Conservation (phyloP, 2,329 filamentous ascomycete genomes). For the Fusarium nisikadoi region DNA sequence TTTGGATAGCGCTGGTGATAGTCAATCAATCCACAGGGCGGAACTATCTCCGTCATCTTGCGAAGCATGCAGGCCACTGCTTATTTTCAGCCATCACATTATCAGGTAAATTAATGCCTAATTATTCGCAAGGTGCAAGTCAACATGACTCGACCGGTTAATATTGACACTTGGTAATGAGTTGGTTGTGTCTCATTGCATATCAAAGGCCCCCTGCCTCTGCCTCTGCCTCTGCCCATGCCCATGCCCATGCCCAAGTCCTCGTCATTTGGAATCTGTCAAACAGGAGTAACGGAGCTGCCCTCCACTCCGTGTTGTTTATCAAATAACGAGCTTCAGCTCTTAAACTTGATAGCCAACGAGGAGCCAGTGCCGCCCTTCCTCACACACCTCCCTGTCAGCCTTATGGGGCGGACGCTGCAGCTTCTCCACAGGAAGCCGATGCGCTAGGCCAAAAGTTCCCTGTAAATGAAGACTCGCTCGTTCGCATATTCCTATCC, state of each 20-base stretch:
- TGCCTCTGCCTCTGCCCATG: neutral
- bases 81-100: neutral
- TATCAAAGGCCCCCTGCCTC: neutral
- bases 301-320: neutral
- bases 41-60: neutral
- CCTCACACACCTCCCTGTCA: slow-evolving; percentile 37
- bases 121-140: neutral
- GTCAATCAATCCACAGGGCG: slow-evolving; percentile 9
- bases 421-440: slow-evolving; percentile 34
- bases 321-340: slow-evolving; percentile 15
- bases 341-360: slow-evolving; percentile 25
- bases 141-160: neutral
- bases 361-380: slow-evolving; percentile 13
- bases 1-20: neutral
- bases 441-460: slow-evolving; percentile 40
- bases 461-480: slow-evolving; percentile 19
- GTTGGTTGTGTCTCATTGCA: slow-evolving; percentile 2
- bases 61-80: neutral
- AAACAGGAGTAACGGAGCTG: slow-evolving; percentile 6
- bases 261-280: slow-evolving; percentile 14
- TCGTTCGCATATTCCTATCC: slow-evolving; percentile 11
- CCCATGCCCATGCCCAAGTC: neutral
- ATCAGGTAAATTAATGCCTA: neutral
- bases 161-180: neutral
- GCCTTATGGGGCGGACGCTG: slow-evolving; percentile 42